Base-by-base conservation (phyloP, 441 rosid genomes). In the Arabidopsis hybrid region DNA sequence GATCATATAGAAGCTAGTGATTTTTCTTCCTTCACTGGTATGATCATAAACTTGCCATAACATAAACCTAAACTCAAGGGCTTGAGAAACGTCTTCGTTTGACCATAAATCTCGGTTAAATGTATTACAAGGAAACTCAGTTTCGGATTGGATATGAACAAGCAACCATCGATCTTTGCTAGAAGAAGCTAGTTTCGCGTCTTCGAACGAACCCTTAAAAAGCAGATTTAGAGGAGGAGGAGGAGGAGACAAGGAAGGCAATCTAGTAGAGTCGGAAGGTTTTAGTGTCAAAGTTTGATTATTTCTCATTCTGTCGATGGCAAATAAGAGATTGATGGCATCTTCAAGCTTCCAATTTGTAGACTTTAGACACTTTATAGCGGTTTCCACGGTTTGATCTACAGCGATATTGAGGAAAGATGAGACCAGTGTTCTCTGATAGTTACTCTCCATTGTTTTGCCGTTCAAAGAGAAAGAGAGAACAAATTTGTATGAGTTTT, bases 341-440 rank as follows among this genome's bases (percentile, higher is more conserved):
- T 39, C 46, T 0, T 40, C 55, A 59, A 74, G 4, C 3, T 46
- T 7, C 78, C 78, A 74, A 7, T 3, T 10, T 29, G 65, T 53
- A 11, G 87, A 91, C 85, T 80, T 83, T 67, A 93, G 74, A 80
- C 87, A 90, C 71, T 83, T 85, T 39, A 40, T 53, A 61, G 98
- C 96, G 6, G 88, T 84, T 47, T 93, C 91, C 21, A 82, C 73
- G 17, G 89, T 84, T 65, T 93, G 90, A 55, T 93, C 96, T 11
- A 83, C 86, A 36, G 91, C 89, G 80, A 90, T 87, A 86, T 90
- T 91, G 21, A 90, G 85, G 78, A 93, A 93, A 47, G 91, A 86
- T 71, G 97, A 80, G 70, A 91, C 85, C 83, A 88, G 72, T 35
- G 43, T 36, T 56, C 12, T 77, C 80, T 87, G 87, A 78, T 80